phyloP scores from a whole-genome alignment of 2,329 filamentous ascomycete species.

The Aspergillus caelatus region DNA sequence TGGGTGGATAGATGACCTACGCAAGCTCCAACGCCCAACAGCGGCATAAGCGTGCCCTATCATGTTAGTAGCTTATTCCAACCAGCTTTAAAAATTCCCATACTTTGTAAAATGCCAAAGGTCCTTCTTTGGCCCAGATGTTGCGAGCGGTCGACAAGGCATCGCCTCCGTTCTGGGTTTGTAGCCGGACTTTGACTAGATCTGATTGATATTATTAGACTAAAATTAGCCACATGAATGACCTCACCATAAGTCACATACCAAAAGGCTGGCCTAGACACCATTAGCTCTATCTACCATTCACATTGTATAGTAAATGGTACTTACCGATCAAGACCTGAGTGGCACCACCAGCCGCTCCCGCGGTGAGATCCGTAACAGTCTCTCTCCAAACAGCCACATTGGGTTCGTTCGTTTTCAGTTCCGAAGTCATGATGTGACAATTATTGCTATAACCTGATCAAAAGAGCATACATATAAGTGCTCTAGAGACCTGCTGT shows the following conservation, averaged over 20 bases:
- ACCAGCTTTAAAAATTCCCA: too few relatives aligned
- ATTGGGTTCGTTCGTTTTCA: background rate
- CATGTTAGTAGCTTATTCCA: background rate
- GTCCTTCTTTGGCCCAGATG: conserved; percentile 82
- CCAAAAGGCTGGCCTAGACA: conserved; percentile 59
- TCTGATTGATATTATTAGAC: conserved; percentile 51
- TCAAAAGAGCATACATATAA: background rate
- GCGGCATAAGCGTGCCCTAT: conserved; percentile 85
- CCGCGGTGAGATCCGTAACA: conserved; percentile 35
- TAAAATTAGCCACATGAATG: background rate
- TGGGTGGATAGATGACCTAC: conserved; percentile 47
- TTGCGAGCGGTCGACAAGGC: conserved; percentile 75
- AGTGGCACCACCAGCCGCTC: conserved; percentile 83
- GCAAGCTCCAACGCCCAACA: conserved; percentile 91
- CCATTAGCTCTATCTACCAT: conserved; percentile 5
- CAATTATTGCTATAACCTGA: background rate
- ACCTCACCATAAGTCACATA: background rate
- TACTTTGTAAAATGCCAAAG: conserved; percentile 81
- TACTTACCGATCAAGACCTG: conserved; percentile 83
- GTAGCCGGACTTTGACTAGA: conserved; percentile 93
- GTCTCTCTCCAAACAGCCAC: background rate
- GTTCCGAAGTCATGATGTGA: background rate
- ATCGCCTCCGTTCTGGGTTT: conserved; percentile 75
- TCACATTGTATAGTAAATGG: background rate
- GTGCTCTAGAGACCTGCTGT: background rate